These are phyloP conservation scores for Dentipellis sp. DNA, from an alignment of 768 basidiomycete genomes.

Conservation along the genomic window DNA sequence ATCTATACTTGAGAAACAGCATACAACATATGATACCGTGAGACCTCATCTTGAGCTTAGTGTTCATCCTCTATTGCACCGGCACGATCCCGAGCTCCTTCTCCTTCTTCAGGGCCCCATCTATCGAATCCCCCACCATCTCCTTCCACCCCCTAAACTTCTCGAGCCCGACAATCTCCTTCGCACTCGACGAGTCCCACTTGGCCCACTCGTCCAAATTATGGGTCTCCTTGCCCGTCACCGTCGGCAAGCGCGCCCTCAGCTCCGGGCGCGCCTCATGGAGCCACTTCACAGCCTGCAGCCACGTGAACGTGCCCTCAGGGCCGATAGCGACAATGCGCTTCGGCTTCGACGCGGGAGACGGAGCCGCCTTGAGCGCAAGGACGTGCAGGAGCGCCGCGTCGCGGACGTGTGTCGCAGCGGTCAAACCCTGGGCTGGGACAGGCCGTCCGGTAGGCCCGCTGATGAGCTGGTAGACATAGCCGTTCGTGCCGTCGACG, in stretches of 20 bases:
- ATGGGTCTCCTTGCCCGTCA: not conserved
- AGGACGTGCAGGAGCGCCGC: slow-evolving; percentile 19
- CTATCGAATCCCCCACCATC: not conserved
- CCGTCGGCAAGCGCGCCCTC: not conserved
- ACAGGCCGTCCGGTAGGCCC: slow-evolving; percentile 7
- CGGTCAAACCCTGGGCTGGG: slow-evolving; percentile 13
- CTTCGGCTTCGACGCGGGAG: slow-evolving; percentile 7
- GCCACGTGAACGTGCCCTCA: slow-evolving; percentile 15
- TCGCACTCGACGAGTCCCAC: not conserved
- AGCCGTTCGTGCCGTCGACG: slow-evolving; percentile 13
- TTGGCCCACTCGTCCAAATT: not conserved
- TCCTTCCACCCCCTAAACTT: not conserved
- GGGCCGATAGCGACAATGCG: slow-evolving; percentile 16
- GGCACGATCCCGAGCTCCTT: not conserved
- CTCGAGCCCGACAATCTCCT: not conserved
- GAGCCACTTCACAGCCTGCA: slow-evolving; percentile 16
- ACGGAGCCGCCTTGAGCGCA: slow-evolving; percentile 10
- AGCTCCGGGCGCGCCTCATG: slow-evolving; percentile 13
- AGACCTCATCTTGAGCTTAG: too few species aligned
- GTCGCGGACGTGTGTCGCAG: slow-evolving; percentile 19
- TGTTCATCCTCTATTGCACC: too few species aligned
- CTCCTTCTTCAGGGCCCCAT: not conserved
- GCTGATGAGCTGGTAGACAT: slow-evolving; percentile 16
- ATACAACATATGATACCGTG: too few species aligned
- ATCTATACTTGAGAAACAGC: too few species aligned